phyloP scores from a whole-genome alignment of 1,284 basidiomycete genomes.

The Termitomyces sp. region DNA sequence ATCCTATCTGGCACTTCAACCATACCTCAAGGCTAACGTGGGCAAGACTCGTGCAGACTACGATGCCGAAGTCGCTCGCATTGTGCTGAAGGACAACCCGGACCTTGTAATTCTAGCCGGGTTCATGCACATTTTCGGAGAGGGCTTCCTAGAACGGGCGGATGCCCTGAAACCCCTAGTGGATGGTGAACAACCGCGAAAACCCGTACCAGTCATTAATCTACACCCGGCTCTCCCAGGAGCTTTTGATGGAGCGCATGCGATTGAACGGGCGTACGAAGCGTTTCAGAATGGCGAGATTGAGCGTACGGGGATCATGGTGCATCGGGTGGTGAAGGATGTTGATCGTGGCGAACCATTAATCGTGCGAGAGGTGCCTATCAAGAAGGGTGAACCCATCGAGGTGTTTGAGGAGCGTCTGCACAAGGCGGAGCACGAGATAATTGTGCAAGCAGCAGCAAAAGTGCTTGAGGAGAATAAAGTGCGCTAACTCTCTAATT shows the following conservation, averaged over 20 bases:
- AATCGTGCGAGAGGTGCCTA: slow-evolving; percentile 74
- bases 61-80: slow-evolving; percentile 77
- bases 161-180: slow-evolving; percentile 33
- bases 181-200: slow-evolving; percentile 24
- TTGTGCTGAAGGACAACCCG: slow-evolving; percentile 62
- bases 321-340: slow-evolving; percentile 90
- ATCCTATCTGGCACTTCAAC: slow-evolving; percentile 79
- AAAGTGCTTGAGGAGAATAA: slow-evolving; percentile 50
- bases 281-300: slow-evolving; percentile 84
- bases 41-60: slow-evolving; percentile 81
- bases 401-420: slow-evolving; percentile 77
- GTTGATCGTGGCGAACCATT: slow-evolving; percentile 92
- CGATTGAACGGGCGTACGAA: slow-evolving; percentile 86
- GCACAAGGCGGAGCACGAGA: slow-evolving; percentile 83
- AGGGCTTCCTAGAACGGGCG: slow-evolving; percentile 44
- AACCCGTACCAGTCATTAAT: slow-evolving; percentile 81
- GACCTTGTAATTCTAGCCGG: slow-evolving; percentile 92
- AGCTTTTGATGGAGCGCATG: slow-evolving; percentile 90
- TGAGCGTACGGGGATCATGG: slow-evolving; percentile 82
- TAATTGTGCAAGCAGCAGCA: slow-evolving; percentile 83
- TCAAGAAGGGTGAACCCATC: slow-evolving; percentile 68
- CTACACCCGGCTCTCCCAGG: slow-evolving; percentile 95
- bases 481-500: neutral
- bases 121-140: slow-evolving; percentile 81
- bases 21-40: slow-evolving; percentile 74